A percentile compares a stretch with the other conserved stretches of the same genome.
phyloP scores from a whole-genome alignment of 2,329 filamentous ascomycete species.

The Neophaeococcomyces mojaviensis region DNA sequence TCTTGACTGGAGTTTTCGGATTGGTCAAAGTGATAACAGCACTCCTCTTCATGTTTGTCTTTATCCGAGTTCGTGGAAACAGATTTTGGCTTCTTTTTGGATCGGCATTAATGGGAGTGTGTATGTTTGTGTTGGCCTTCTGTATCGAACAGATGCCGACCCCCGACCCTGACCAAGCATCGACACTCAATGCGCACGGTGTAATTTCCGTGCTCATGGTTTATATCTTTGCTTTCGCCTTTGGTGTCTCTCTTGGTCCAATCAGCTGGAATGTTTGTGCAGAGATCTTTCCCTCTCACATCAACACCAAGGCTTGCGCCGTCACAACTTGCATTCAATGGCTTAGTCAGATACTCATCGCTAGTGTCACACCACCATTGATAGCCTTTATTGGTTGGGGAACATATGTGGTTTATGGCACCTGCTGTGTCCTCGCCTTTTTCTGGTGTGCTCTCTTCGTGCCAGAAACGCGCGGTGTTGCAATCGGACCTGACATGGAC shows the following conservation, averaged over 20 bases:
- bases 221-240: constrained; percentile 14
- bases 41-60: constrained; percentile 14
- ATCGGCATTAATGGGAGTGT: constrained; percentile 9
- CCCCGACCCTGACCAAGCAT: not conserved
- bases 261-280: constrained; percentile 17
- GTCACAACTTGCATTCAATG: constrained; percentile 16
- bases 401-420: constrained; percentile 13
- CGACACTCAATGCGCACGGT: not conserved
- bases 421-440: constrained; percentile 7
- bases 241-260: constrained; percentile 14
- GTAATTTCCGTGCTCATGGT: constrained; percentile 11
- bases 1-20: constrained; percentile 16
- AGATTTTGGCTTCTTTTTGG: constrained; percentile 14
- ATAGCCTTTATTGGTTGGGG: constrained; percentile 13
- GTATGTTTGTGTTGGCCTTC: constrained; percentile 14
- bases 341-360: constrained; percentile 15
- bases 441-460: constrained; percentile 12
- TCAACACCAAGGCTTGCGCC: constrained; percentile 13
- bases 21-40: constrained; percentile 11
- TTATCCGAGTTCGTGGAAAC: constrained; percentile 12
- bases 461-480: constrained; percentile 13
- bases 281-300: constrained; percentile 14
- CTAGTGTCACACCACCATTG: constrained; percentile 12
- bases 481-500: constrained; percentile 12
- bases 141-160: constrained; percentile 7